phyloP scores from a whole-genome alignment of 768 basidiomycete species.

The Lactifluus subvellereus region DNA sequence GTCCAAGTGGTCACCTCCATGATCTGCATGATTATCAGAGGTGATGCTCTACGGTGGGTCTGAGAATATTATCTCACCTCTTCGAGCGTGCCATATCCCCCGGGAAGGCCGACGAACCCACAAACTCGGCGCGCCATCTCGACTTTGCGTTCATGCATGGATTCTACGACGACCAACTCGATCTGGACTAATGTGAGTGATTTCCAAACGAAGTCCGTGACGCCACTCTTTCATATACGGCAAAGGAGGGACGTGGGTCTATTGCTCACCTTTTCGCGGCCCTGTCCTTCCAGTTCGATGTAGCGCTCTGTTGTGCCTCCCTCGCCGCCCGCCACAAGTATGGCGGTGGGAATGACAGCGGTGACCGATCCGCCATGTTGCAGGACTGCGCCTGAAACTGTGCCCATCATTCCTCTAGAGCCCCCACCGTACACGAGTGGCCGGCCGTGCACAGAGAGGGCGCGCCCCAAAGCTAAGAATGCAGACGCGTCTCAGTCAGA shows the following conservation, averaged over 20 bases:
- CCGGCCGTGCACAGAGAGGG: slow-evolving; percentile 53
- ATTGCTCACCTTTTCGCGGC: slow-evolving; percentile 33
- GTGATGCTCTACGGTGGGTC: neutral
- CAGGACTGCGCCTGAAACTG: slow-evolving; percentile 60
- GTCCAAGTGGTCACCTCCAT: slow-evolving; percentile 94
- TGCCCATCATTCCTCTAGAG: slow-evolving; percentile 78
- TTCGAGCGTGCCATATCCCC: slow-evolving; percentile 94
- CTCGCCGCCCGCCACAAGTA: slow-evolving; percentile 62
- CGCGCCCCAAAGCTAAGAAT: slow-evolving; percentile 59
- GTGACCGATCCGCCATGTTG: slow-evolving; percentile 65
- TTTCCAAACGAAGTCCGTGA: neutral
- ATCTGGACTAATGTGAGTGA: neutral
- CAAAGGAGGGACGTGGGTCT: neutral
- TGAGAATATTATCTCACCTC: slow-evolving; percentile 49
- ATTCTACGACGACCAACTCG: slow-evolving; percentile 52
- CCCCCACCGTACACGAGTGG: slow-evolving; percentile 88
- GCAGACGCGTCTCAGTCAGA: neutral
- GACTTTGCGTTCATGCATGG: slow-evolving; percentile 86
- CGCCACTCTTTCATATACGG: neutral
- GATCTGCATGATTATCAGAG: slow-evolving; percentile 39
- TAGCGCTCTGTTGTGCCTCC: slow-evolving; percentile 35
- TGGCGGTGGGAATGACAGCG: slow-evolving; percentile 75
- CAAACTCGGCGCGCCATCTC: slow-evolving; percentile 80
- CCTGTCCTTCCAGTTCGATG: slow-evolving; percentile 31
- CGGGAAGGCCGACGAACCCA: slow-evolving; percentile 86